phyloP scores from a whole-genome alignment of 75 land plant genomes.

The Adiantum capillusveneris region DNA sequence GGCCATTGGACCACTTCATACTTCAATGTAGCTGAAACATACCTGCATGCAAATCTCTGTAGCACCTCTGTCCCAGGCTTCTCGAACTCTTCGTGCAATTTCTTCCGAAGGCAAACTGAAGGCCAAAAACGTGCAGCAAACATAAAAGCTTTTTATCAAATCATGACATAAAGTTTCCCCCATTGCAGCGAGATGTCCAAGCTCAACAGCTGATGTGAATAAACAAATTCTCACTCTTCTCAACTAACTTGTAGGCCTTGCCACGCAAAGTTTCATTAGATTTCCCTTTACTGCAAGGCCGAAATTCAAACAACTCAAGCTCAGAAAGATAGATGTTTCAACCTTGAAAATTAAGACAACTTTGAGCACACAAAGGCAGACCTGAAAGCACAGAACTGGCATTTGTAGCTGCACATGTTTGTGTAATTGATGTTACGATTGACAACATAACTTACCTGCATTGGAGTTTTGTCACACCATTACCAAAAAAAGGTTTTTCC shows the following conservation, averaged over 20 bases:
- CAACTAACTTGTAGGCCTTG: conserved; percentile 32
- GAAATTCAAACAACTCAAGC: no score
- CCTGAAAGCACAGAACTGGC: conserved; percentile 39
- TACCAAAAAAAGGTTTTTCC: no score
- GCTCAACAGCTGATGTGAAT: no score
- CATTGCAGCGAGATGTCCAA: no score
- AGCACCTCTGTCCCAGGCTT: conserved; percentile 41
- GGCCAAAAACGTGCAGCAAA: conserved; percentile 12
- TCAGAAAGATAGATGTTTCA: no score
- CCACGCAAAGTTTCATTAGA: conserved; percentile 28
- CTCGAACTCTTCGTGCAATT: conserved; percentile 23
- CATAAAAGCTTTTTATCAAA: no score
- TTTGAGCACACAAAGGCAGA: not conserved
- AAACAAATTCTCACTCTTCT: no score
- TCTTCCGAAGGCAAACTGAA: conserved; percentile 33
- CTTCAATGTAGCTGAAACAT: no score
- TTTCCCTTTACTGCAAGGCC: conserved; percentile 28
- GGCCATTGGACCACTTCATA: no score
- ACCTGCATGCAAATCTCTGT: conserved; percentile 47
- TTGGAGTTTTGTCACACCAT: no score
- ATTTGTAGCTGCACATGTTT: conserved; percentile 28
- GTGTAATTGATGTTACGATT: conserved; percentile 40
- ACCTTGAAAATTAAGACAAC: no score
- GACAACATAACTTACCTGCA: conserved; percentile 40
- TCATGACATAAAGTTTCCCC: no score